Base-by-base conservation (phyloP, 108 stramenopile species). In the Poteriospumella lacustris region DNA sequence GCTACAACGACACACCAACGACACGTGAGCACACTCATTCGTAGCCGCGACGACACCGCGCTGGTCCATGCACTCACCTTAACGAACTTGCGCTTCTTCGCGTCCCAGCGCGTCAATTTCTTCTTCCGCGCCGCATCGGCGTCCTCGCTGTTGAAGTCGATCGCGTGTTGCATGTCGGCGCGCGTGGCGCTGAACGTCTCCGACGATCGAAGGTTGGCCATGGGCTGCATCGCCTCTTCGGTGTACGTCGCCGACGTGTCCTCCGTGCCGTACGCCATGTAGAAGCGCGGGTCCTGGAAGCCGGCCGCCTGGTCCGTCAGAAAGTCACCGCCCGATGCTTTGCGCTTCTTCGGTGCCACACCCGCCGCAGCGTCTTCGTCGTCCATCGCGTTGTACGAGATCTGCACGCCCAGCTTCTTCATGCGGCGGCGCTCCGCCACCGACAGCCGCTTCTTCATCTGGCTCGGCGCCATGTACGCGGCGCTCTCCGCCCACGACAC, bases 401-500 rank as follows among this genome's bases (percentile, higher is more conserved):
- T n/a, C n/a, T n/a, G n/a, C n/a, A n/a, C 42, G 29, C 40, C 78
- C 31, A 1, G 28, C 79, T 91, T 92, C 83, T 95, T 96, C 75
- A 93, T 60, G 12, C 87, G 86, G 68, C 89, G 91, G 0, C 95
- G 84, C 79, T 96, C 95, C 1, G 94, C 93, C 58, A 93, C 93
- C 42, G 95, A 95, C 36, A 98, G 80, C 15, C 91, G 85, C 68
- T 92, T 92, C n/a, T n/a, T n/a, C n/a, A n/a, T n/a, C n/a, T n/a
- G n/a, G n/a, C n/a, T n/a, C n/a, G n/a, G n/a, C n/a, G n/a, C n/a
- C n/a, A n/a, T n/a, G n/a, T n/a, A n/a, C 33, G 68, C 73, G 68
- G 1, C 77, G 68, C 24, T 73, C 77, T 5, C 44, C 77, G 2
- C 68, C 77, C 77, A 78, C 73, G 69, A 78, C 77, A 3, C 68